Base-by-base conservation (phyloP, 192 early-diverging fungal species). In the Coemansia sp. region DNA sequence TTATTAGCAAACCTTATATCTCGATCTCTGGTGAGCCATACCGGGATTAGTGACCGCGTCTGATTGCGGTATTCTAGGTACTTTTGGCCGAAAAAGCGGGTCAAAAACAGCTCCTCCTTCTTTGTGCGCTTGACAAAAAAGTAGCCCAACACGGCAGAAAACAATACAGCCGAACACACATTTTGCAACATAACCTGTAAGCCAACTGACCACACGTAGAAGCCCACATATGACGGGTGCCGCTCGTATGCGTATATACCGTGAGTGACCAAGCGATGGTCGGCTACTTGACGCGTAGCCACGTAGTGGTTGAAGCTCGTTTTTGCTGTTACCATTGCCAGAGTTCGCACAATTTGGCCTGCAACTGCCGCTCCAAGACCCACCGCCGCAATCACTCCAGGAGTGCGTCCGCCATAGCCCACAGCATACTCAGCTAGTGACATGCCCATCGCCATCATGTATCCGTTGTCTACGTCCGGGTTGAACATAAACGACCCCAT, bases 171-270 rank as follows among this genome's bases (percentile, higher is more conserved):
- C 29, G 88, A 90, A 9, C 97, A 60, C 0, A 91, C 91, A 72
- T 98, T 98, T 41, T 82, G 80, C 51, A 95, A 76, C 62, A 93
- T 66, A 5, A 92, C 27, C 65, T 97, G 94, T 15, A 90, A 85
- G 21, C 88, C 87, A 10, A 91, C 49, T 3, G 87, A 93, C 94
- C 94, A 98, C 70, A 91, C 90, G 66, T 92, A 97, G 72, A 96
- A 98, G 27, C 91, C 94, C 64, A 95, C 92, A 65, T 98, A 98
- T 11, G 93, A 90, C 11, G 96, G 96, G 67, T 98, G 96, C 21
- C 96, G 87, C 69, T 96, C 86, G 24, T 87, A 94, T 82, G 75
- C 78, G 83, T 98, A 98, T 41, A 98, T 86, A 11, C 96, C 95
- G 35, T 86, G 86, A 2, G 88, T 93, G 11, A 98, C 90, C 14